Percentiles rank a stretch among this genome's conserved stretches.
Evolutionary conservation across 352 stramenopile species (phyloP).

Genomic region (Globisporangium alternatum): DNA sequence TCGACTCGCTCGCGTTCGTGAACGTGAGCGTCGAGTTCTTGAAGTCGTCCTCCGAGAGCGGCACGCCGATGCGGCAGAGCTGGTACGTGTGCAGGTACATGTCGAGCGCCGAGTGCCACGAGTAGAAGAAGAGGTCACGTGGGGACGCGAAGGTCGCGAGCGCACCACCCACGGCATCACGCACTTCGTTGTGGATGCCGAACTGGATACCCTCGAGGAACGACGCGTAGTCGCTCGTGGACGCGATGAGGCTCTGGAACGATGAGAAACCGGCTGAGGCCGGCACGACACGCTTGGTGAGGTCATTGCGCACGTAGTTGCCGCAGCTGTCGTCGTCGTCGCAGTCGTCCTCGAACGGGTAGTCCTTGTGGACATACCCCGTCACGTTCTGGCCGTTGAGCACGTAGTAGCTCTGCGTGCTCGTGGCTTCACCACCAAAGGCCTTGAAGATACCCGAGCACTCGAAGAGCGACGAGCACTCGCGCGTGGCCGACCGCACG

Average conservation of each 20-base stretch:
- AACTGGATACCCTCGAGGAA: constrained; percentile 62
- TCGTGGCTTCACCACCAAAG: constrained; percentile 34
- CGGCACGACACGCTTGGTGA: constrained; percentile 35
- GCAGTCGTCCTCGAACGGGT: constrained; percentile 34
- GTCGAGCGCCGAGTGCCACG: constrained; percentile 62
- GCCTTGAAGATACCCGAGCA: constrained; percentile 59
- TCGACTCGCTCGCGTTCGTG: constrained; percentile 37
- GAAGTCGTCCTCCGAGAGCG: constrained; percentile 41
- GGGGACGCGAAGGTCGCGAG: constrained; percentile 52
- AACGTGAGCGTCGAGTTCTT: constrained; percentile 44
- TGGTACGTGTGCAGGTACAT: constrained; percentile 72
- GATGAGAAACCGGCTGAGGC: constrained; percentile 45
- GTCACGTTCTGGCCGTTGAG: constrained; percentile 31
- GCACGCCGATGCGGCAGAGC: constrained; percentile 54
- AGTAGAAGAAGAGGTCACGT: constrained; percentile 64
- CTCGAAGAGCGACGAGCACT: constrained; percentile 59
- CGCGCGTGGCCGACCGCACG: constrained; percentile 35
- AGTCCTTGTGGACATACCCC: constrained; percentile 28
- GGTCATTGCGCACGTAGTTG: constrained; percentile 39
- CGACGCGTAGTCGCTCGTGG: constrained; percentile 48
- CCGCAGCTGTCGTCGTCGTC: constrained; percentile 43
- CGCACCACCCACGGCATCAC: constrained; percentile 49
- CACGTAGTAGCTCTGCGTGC: constrained; percentile 13
- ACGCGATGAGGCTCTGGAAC: constrained; percentile 51
- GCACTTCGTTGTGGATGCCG: constrained; percentile 61